phyloP scores from a whole-genome alignment of 495 filamentous ascomycete genomes.

The Penicillium turbatum region DNA sequence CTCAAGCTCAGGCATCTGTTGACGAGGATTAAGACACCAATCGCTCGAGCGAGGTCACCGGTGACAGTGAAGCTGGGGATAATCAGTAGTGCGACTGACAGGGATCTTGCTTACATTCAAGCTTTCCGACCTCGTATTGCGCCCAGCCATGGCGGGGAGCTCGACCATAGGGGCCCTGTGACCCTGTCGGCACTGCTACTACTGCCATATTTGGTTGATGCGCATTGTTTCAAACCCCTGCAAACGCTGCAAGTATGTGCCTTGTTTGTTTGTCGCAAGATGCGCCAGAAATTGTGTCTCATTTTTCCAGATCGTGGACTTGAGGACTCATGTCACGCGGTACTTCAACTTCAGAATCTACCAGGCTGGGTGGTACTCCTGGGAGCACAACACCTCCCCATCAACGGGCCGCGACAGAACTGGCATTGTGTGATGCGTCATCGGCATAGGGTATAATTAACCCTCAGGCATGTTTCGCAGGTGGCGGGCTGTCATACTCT shows the following conservation, averaged over 20 bases:
- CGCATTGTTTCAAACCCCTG: slow-evolving; percentile 5
- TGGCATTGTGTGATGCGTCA: slow-evolving; percentile 7
- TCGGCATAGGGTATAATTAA: slow-evolving; percentile 3
- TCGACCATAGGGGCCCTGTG: slow-evolving; percentile 10
- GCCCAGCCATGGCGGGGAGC: slow-evolving; percentile 14
- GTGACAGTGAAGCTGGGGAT: background rate
- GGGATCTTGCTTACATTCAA: slow-evolving; percentile 4
- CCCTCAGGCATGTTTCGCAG: slow-evolving; percentile 7
- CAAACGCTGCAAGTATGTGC: background rate
- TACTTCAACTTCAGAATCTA: background rate
- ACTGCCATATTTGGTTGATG: slow-evolving; percentile 9
- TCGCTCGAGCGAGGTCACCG: slow-evolving; percentile 4
- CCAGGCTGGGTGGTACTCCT: background rate
- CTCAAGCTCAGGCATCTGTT: slow-evolving; percentile 49
- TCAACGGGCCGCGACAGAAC: slow-evolving; percentile 9
- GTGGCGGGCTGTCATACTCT: slow-evolving; percentile 10
- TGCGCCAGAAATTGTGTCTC: too few relatives aligned
- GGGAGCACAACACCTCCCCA: background rate
- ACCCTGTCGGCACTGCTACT: slow-evolving; percentile 2
- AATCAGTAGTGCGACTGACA: slow-evolving; percentile 2
- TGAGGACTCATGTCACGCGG: background rate
- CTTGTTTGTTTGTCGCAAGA: background rate
- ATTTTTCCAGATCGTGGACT: background rate
- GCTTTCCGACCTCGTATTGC: slow-evolving; percentile 10
- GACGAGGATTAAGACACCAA: slow-evolving; percentile 37